Conservation (phyloP, 352 stramenopile species). For the Aphanomyces euteiches region DNA sequence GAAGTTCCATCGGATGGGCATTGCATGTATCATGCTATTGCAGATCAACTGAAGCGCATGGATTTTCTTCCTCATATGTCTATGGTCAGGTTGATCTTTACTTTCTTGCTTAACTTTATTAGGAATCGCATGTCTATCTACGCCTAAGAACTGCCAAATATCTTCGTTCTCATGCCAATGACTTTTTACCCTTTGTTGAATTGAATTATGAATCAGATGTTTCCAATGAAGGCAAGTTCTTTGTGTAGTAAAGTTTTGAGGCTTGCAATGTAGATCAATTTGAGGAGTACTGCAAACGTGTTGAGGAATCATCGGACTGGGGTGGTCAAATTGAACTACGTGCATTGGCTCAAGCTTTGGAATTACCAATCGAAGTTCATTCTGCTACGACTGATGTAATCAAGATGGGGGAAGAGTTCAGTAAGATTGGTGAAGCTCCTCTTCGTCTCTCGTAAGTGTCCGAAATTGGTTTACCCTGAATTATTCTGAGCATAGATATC, state of each 20-base stretch:
- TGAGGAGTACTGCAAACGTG: slow-evolving; percentile 88
- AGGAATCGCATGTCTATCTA: slow-evolving; percentile 62
- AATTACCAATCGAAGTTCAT: slow-evolving; percentile 91
- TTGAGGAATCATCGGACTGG: slow-evolving; percentile 92
- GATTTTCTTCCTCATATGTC: slow-evolving; percentile 31
- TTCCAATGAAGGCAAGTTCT: slow-evolving; percentile 36
- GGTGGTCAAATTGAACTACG: slow-evolving; percentile 95
- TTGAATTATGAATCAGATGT: slow-evolving; percentile 51
- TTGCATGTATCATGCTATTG: slow-evolving; percentile 97
- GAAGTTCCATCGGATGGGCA: slow-evolving; percentile 96
- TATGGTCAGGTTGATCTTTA: background rate
- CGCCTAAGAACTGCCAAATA: slow-evolving; percentile 67
- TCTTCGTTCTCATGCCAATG: slow-evolving; percentile 76
- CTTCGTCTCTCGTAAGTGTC: slow-evolving; percentile 86
- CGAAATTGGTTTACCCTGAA: background rate
- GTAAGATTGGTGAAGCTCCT: slow-evolving; percentile 43
- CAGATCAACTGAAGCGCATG: slow-evolving; percentile 82
- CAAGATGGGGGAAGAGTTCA: slow-evolving; percentile 86
- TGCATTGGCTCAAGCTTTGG: slow-evolving; percentile 83
- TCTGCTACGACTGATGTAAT: slow-evolving; percentile 82
- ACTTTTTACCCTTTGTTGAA: slow-evolving; percentile 91
- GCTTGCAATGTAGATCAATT: slow-evolving; percentile 51
- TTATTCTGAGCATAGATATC: slow-evolving; percentile 48
- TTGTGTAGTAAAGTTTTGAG: background rate
- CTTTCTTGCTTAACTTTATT: slow-evolving; percentile 25